Evolutionary conservation across 192 early-diverging fungal species (phyloP).

Genomic region (Coemansia javaensis): DNA sequence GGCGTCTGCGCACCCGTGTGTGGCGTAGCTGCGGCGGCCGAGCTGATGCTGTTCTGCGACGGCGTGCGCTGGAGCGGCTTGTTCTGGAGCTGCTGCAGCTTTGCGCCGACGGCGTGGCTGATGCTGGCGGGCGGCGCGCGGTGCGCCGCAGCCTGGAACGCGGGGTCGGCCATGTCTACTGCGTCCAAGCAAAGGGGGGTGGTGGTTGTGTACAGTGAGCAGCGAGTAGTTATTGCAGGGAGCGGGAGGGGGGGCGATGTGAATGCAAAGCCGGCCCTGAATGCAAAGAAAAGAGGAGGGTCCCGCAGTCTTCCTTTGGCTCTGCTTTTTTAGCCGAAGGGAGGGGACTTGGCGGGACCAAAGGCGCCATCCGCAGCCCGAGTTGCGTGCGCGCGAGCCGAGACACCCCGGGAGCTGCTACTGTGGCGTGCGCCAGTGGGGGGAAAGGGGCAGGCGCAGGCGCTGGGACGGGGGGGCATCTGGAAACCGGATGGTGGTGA

Average conservation of each 20-base stretch:
- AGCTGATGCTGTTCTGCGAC: conserved; percentile 23
- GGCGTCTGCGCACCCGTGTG: conserved; percentile 7
- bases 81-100: conserved; percentile 9
- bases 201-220: too few species aligned
- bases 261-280: too few species aligned
- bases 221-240: background rate
- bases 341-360: too few species aligned
- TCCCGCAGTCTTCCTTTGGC: too few species aligned
- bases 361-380: too few species aligned
- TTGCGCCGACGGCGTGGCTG: background rate
- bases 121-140: background rate
- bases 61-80: conserved; percentile 7
- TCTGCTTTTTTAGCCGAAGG: too few species aligned
- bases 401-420: background rate
- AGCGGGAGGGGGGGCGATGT: background rate
- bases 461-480: too few species aligned
- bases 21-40: background rate
- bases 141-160: conserved; percentile 1
- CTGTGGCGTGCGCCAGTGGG: background rate
- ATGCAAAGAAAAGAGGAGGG: too few species aligned
- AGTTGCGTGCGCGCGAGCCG: too few species aligned
- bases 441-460: too few species aligned
- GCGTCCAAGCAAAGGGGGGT: background rate
- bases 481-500: background rate
- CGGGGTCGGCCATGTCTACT: conserved; percentile 1